phyloP scores from a whole-genome alignment of 805 yeast species.

The Candida namnaoensis region DNA sequence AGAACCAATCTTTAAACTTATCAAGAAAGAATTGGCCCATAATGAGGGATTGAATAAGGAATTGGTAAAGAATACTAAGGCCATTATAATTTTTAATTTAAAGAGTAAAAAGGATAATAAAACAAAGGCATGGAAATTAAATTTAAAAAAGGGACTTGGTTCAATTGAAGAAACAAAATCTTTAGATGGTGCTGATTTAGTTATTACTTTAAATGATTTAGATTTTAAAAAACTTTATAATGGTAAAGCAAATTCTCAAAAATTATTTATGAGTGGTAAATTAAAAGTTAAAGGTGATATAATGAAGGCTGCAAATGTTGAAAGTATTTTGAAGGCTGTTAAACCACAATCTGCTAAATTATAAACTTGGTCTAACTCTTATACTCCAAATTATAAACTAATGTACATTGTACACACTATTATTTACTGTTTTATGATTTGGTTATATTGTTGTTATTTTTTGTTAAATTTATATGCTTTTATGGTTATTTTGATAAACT shows the following conservation, averaged over 20 bases:
- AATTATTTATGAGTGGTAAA: constrained; percentile 76
- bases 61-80: constrained; percentile 34
- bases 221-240: constrained; percentile 63
- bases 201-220: constrained; percentile 53
- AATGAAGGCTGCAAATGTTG: constrained; percentile 80
- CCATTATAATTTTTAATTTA: constrained; percentile 58
- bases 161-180: constrained; percentile 38
- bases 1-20: constrained; percentile 13
- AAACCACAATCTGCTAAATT: constrained; percentile 35
- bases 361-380: too few species aligned
- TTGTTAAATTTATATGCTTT: too few species aligned
- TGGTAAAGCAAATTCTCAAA: constrained; percentile 81
- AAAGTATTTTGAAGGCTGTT: constrained; percentile 52
- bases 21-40: constrained; percentile 9
- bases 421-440: too few species aligned
- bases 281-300: constrained; percentile 84
- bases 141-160: constrained; percentile 48
- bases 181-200: constrained; percentile 44
- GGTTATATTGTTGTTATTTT: too few species aligned
- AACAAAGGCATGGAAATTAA: constrained; percentile 57
- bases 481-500: too few species aligned
- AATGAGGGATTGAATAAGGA: constrained; percentile 11
- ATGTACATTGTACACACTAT: too few species aligned
- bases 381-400: too few species aligned
- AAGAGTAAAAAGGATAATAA: constrained; percentile 48